Base-by-base conservation (phyloP, 2,329 filamentous ascomycete genomes). In the Sclerotinia borealis region DNA sequence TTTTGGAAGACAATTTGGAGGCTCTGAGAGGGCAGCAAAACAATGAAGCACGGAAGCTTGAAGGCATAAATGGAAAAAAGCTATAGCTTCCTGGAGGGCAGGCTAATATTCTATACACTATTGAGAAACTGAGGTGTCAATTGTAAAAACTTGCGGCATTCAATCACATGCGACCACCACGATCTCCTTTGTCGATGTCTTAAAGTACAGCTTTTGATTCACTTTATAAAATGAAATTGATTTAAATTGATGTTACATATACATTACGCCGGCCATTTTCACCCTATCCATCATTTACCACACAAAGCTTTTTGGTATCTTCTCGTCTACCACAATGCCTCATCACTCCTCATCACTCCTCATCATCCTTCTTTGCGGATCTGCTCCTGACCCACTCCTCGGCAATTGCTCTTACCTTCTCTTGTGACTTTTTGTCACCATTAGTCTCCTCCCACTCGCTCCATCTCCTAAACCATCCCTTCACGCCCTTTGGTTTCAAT, bases 401-500 rank as follows among this genome's bases (percentile, higher is more conserved):
- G 59, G 90, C 90, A 75, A 86, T 82, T 22, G 83, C 86, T 73
- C 85, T 86, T 52, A 92, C 90, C 69, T 82, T 83, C 73, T 91
- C 89, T 55, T 85, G 80, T 69, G 82, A 84, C 80, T 90, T 91
- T 67, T 82, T 79, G 72, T 88, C 85, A 2, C 90, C 91, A 64
- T 85, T 78, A 75, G 83, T 83, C 77, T 89, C 86, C 79, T 99
- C 95, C 85, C 92, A 98, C 69, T 89, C 85, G 63, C 89, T 84
- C 95, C 95, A 99, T 70, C 90, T 85, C 79, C 91, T 91, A 78
- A 98, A 99, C 81, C 96, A 91, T 73, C 87, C 89, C 78, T 89
- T 88, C 19, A 92, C 92, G 74, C 92, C 85, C 74, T 91, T 87
- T 47, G 89, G 85, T 81, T 96, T 96, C 69, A 96, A 80, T 2